Conservation (phyloP, 495 filamentous ascomycete species). For the Trichoderma orchidacearum region DNA sequence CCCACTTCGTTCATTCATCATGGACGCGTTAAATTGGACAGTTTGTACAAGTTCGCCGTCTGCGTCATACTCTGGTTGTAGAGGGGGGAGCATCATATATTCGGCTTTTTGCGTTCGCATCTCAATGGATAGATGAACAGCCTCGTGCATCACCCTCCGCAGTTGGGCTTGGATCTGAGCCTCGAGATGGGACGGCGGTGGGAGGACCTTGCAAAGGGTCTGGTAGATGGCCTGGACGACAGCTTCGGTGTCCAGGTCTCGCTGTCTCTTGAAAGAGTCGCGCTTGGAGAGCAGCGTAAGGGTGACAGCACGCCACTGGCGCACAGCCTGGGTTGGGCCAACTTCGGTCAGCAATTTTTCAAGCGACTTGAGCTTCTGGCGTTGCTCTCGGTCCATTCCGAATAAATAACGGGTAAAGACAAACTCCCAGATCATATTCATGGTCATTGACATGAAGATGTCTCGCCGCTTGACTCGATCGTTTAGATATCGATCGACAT, state of each 20-base stretch:
- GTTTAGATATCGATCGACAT: conserved; percentile 70
- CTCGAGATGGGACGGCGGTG: conserved; percentile 64
- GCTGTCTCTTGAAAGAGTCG: conserved; percentile 57
- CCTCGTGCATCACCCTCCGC: conserved; percentile 65
- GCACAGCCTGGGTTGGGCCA: conserved; percentile 66
- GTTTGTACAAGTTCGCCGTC: conserved; percentile 76
- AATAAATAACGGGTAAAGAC: conserved; percentile 96
- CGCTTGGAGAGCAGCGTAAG: conserved; percentile 74
- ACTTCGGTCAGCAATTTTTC: conserved; percentile 86
- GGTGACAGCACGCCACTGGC: conserved; percentile 92
- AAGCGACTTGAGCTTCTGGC: conserved; percentile 87
- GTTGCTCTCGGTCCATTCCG: conserved; percentile 93
- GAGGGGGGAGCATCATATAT: conserved; percentile 91
- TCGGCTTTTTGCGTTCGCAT: conserved; percentile 94
- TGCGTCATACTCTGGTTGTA: conserved; percentile 90
- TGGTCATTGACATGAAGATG: conserved; percentile 92
- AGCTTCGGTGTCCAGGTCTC: conserved; percentile 74
- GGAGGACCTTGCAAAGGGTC: conserved; percentile 65
- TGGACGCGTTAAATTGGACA: conserved; percentile 70
- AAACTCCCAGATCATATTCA: conserved; percentile 97
- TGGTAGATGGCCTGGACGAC: conserved; percentile 75
- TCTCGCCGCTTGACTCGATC: conserved; percentile 79
- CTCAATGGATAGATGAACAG: conserved; percentile 79
- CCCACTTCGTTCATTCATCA: conserved; percentile 87
- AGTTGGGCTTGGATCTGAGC: conserved; percentile 64